Evolutionary conservation across 164 flowering plant species (phyloP), one percentile per base, ranked within the genome.

Genomic region (Dillenia turbinata): DNA sequence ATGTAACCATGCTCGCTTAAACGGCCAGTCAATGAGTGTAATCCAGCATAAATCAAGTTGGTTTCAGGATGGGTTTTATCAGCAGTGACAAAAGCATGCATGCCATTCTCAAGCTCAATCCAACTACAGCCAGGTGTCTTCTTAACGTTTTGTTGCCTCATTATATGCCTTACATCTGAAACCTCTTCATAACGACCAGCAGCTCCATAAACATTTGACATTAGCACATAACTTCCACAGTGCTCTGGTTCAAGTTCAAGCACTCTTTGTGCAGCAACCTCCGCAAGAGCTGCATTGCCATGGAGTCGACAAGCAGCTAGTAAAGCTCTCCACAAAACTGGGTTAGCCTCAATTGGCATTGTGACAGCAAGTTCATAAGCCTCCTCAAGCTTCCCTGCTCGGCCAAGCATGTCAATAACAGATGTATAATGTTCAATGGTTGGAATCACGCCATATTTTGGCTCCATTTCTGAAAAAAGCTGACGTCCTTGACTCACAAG

Each of bases 71-170:
- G 92, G 43, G 52, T 60, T 10, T 56, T 61, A 69, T 85, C 92
- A 9, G 73, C 79, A 33, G 76, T 77, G 16, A 76, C 67, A 71
- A 89, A 89, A 33, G 63, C 74, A 66, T 86, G 88, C 40, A 85
- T 66, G 9, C 83, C 83, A 62, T 65, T 71, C 56, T 75, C 65
- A 26, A 87, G 80, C 71, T 87, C 92, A 61, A 86, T 73, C 92
- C 92, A 90, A 65, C 94, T 90, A 69, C 88, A 84, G 11, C 92
- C 94, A 3, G 93, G 89, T 40, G 56, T 70, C 76, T 90, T 90
- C 77, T 47, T 81, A 66, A 87, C 79, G 48, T 78, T 75, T 43
- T 64, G 71, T 50, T 66, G 63, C 69, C 63, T 76, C 97, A 90
- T 90, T 9, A 68, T 45, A 47, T 72, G 70, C 44, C 97, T 80